These are phyloP conservation scores for Starmerella gropengiesseri DNA, from an alignment of 805 yeast species.

Conservation along the genomic window DNA sequence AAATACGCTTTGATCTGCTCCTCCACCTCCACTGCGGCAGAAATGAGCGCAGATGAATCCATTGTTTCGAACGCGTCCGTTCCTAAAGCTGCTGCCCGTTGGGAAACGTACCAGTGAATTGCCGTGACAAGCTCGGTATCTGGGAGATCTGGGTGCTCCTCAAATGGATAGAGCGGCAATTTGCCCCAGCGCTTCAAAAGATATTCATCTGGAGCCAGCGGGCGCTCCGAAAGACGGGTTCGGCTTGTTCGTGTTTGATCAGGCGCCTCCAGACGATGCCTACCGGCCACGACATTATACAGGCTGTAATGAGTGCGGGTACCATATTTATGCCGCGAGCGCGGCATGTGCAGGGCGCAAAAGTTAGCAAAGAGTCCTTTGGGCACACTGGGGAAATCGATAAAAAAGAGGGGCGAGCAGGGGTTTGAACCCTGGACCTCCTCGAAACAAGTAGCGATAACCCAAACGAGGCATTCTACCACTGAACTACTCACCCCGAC, in stretches of 20 bases:
- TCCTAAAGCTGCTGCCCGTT: not conserved
- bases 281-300: slow-evolving; percentile 14
- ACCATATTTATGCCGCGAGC: not conserved
- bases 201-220: slow-evolving; percentile 19
- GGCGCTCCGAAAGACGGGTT: not conserved
- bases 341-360: not conserved
- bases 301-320: not conserved
- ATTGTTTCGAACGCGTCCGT: slow-evolving; percentile 3
- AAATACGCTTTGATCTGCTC: slow-evolving; percentile 15
- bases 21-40: slow-evolving; percentile 19
- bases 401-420: slow-evolving; percentile 17
- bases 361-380: too few relatives aligned
- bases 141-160: slow-evolving; percentile 19
- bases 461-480: slow-evolving; percentile 19
- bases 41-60: slow-evolving; percentile 18
- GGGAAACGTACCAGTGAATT: slow-evolving; percentile 17
- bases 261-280: not conserved
- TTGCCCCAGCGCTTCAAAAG: slow-evolving; percentile 8
- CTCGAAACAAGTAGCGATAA: slow-evolving; percentile 8
- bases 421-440: slow-evolving; percentile 21
- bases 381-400: too few relatives aligned
- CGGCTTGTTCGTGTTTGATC: not conserved
- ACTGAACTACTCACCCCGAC: slow-evolving; percentile 18
- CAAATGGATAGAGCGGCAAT: slow-evolving; percentile 15
- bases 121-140: slow-evolving; percentile 12